Conservation (phyloP, 345 rosid species). For the Euphorbia pulcherrima region DNA sequence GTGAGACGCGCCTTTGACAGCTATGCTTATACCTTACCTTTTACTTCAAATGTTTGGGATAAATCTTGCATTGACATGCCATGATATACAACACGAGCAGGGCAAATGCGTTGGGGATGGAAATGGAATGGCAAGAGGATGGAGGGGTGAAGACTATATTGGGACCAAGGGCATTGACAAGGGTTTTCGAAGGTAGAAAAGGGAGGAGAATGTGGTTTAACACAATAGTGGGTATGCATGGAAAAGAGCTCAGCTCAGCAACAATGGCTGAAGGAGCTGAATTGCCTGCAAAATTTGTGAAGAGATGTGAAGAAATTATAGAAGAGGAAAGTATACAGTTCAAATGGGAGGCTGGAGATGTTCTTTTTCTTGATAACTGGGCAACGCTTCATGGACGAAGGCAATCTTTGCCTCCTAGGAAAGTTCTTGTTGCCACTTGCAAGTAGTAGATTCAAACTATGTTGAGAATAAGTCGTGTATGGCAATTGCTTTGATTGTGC, state of each 20-base stretch:
- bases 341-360: slow-evolving; percentile 67
- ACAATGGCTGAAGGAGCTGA: slow-evolving; percentile 55
- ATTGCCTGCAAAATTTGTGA: slow-evolving; percentile 41
- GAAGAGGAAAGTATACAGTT: slow-evolving; percentile 74
- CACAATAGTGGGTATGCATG: slow-evolving; percentile 56
- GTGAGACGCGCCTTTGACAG: too few species aligned
- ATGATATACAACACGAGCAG: slow-evolving; percentile 24
- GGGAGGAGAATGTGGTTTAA: slow-evolving; percentile 76
- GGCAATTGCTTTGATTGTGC: too few species aligned
- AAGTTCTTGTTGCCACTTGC: slow-evolving; percentile 56
- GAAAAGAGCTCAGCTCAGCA: slow-evolving; percentile 59
- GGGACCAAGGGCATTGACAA: slow-evolving; percentile 41
- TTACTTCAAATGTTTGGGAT: too few species aligned
- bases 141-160: slow-evolving; percentile 42
- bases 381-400: slow-evolving; percentile 69
- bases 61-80: too few species aligned
- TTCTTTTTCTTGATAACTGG: slow-evolving; percentile 54
- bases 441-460: slow-evolving; percentile 27
- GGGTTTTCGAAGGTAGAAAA: slow-evolving; percentile 59
- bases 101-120: slow-evolving; percentile 51
- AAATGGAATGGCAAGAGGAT: slow-evolving; percentile 50
- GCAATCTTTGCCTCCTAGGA: slow-evolving; percentile 55
- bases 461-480: too few species aligned
- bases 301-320: slow-evolving; percentile 54
- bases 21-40: too few species aligned